These are phyloP conservation scores for Plasmodium berghei DNA, from an alignment of 169 alveolate species.

Conservation along the genomic window DNA sequence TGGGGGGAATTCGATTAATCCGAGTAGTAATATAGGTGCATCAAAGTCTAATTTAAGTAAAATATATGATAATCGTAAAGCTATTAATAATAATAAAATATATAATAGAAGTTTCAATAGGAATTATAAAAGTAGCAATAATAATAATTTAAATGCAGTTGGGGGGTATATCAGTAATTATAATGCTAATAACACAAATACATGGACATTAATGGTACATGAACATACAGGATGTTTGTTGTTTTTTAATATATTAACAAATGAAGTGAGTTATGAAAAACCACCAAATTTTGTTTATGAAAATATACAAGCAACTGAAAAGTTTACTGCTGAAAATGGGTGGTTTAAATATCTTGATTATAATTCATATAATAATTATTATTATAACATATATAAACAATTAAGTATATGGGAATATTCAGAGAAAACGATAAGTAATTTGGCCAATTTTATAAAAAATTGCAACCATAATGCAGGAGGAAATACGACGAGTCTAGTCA, in stretches of 20 bases:
- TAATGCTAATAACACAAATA: background rate
- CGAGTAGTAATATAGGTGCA: background rate
- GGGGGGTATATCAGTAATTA: background rate
- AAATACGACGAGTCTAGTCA: background rate
- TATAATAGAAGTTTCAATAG: background rate
- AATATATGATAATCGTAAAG: background rate
- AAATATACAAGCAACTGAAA: slow-evolving; percentile 22
- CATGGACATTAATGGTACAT: slow-evolving; percentile 62
- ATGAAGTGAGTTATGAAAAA: slow-evolving; percentile 30
- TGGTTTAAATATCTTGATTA: slow-evolving; percentile 74
- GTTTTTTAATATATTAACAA: slow-evolving; percentile 39
- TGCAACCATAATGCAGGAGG: slow-evolving; percentile 13
- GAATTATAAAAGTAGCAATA: background rate
- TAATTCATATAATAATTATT: slow-evolving; percentile 46
- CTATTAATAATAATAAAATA: slow-evolving; percentile 17
- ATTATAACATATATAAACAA: slow-evolving; percentile 43
- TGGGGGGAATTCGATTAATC: background rate
- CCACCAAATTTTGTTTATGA: slow-evolving; percentile 33
- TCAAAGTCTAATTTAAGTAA: slow-evolving; percentile 13
- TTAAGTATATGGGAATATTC: slow-evolving; percentile 70
- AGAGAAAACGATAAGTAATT: slow-evolving; percentile 10
- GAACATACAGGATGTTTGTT: slow-evolving; percentile 52
- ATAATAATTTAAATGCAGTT: background rate
- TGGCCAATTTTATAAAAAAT: slow-evolving; percentile 10
- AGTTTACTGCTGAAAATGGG: slow-evolving; percentile 66